Conservation (phyloP, 2,329 filamentous ascomycete species). For the Zopfia rhizophila region DNA sequence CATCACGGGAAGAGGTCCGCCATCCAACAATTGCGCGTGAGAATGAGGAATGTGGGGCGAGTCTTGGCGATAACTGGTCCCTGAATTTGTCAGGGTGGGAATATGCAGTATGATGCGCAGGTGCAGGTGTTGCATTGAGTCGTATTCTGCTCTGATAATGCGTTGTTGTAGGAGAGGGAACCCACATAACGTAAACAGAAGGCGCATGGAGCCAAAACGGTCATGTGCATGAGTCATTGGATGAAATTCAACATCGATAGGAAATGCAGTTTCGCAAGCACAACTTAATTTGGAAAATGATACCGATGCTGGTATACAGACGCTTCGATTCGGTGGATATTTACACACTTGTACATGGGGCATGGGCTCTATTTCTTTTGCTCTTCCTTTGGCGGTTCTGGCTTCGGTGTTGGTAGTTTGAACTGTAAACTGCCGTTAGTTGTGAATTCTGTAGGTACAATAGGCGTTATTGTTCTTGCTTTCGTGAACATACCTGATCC, state of each 20-base stretch:
- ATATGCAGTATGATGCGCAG: conserved; percentile 9
- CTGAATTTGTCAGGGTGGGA: conserved; percentile 11
- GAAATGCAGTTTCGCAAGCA: conserved; percentile 4
- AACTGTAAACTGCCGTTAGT: conserved; percentile 65
- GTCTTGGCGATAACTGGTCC: conserved; percentile 28
- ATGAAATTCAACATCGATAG: too few relatives aligned
- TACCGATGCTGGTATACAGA: conserved; percentile 20
- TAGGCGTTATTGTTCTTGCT: conserved; percentile 19
- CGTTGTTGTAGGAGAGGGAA: too few relatives aligned
- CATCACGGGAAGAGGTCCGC: conserved; percentile 3
- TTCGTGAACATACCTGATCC: conserved; percentile 64
- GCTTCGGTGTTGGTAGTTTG: conserved; percentile 94
- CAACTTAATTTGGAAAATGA: background rate
- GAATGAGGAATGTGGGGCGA: conserved; percentile 18
- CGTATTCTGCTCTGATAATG: too few relatives aligned
- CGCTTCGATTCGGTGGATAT: conserved; percentile 47
- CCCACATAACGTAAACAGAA: too few relatives aligned
- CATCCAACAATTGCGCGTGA: conserved; percentile 2
- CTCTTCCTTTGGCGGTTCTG: conserved; percentile 85
- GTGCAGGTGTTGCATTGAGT: conserved; percentile 9
- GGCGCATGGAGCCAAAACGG: too few relatives aligned
- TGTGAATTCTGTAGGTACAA: background rate
- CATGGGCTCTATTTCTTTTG: conserved; percentile 79
- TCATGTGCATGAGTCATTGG: too few relatives aligned
- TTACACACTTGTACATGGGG: conserved; percentile 51